Percentiles rank a stretch among this genome's conserved stretches.
These are phyloP conservation scores for Cytospora chrysosperma DNA, from an alignment of 2,329 filamentous ascomycete genomes.

Conservation along the genomic window DNA sequence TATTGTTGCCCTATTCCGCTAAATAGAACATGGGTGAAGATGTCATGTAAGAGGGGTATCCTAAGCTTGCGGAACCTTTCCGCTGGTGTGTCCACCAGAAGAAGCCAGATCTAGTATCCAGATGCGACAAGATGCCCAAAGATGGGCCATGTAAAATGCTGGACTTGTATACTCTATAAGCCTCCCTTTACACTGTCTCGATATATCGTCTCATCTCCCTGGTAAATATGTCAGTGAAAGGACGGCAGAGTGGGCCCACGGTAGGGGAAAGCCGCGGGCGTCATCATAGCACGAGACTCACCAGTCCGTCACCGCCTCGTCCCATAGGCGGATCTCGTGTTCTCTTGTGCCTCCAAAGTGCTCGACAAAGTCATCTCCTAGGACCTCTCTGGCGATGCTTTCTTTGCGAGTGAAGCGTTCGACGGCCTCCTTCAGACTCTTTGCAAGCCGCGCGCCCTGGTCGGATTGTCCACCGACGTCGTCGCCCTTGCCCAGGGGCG, in stretches of 20 bases:
- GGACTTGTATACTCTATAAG: no score
- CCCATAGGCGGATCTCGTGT: constrained; percentile 87
- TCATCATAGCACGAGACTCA: constrained; percentile 47
- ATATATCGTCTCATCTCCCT: constrained; percentile 79
- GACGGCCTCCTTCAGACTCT: constrained; percentile 81
- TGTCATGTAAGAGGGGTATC: constrained; percentile 19
- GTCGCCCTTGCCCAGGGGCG: constrained; percentile 82
- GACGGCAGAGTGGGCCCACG: neutral
- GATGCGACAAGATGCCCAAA: neutral
- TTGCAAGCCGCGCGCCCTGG: constrained; percentile 75
- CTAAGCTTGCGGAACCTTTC: constrained; percentile 7
- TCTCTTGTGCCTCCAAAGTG: constrained; percentile 91
- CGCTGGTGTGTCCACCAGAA: neutral
- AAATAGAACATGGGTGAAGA: neutral
- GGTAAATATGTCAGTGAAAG: constrained; percentile 16
- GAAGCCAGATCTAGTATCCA: neutral
- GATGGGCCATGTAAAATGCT: neutral
- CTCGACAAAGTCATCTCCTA: constrained; percentile 94
- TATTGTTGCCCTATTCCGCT: neutral
- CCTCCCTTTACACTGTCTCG: constrained; percentile 61
- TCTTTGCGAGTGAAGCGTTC: constrained; percentile 71
- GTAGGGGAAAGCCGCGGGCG: neutral
- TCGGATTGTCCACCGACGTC: constrained; percentile 73
- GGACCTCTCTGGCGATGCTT: constrained; percentile 88
- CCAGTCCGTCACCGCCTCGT: constrained; percentile 97